Percentiles rank a stretch among this genome's conserved stretches.
Conservation (phyloP, 148 eudicot species). For the Arctostaphylos glauca region DNA sequence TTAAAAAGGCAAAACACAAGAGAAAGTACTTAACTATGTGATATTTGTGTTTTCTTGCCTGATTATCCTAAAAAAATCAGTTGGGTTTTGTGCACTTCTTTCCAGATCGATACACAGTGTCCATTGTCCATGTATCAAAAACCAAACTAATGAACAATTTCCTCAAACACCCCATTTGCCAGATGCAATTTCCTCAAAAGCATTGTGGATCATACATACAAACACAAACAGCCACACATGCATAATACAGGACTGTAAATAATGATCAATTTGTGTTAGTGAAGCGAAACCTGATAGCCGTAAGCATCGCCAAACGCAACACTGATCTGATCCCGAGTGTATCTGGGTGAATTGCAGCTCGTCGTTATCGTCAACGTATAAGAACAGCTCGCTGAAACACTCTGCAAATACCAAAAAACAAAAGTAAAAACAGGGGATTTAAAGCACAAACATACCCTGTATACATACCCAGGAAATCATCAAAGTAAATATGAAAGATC, state of each 20-base stretch:
- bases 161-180: slow-evolving; percentile 2
- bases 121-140: too few species aligned
- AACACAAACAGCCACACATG: not conserved
- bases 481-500: too few species aligned
- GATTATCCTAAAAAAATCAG: not conserved
- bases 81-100: not conserved
- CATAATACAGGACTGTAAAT: too few species aligned
- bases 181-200: not conserved
- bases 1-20: not conserved
- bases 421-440: not conserved
- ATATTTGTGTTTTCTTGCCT: not conserved
- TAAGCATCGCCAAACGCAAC: slow-evolving; percentile 52
- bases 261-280: too few species aligned
- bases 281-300: slow-evolving; percentile 16
- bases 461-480: not conserved
- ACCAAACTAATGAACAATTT: not conserved
- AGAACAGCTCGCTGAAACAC: slow-evolving; percentile 27
- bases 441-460: not conserved
- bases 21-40: not conserved
- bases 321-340: slow-evolving; percentile 48
- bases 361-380: slow-evolving; percentile 42
- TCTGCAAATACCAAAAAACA: slow-evolving; percentile 11
- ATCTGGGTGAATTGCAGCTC: slow-evolving; percentile 42
- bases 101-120: not conserved
- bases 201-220: not conserved